phyloP scores from a whole-genome alignment of 2,329 filamentous ascomycete genomes.

The Lachnellula cervina region DNA sequence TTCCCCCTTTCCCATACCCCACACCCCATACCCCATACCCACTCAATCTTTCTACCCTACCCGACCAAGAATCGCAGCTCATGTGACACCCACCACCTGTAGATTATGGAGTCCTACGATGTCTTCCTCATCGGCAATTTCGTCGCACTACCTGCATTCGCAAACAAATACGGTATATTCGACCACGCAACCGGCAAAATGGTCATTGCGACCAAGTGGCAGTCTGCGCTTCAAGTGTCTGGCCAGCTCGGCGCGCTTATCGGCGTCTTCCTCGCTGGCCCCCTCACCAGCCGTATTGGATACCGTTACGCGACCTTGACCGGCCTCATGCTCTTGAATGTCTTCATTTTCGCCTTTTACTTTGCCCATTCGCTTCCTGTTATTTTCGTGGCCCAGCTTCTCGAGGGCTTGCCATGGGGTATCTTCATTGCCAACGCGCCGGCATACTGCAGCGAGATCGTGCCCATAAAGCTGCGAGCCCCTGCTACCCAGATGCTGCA shows the following conservation, averaged over 20 bases:
- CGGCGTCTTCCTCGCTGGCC: conserved; percentile 55
- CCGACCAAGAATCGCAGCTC: neutral
- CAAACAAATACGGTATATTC: conserved; percentile 41
- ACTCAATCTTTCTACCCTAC: neutral
- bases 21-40: neutral
- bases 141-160: conserved; percentile 47
- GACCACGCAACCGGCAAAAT: conserved; percentile 21
- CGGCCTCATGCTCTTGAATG: conserved; percentile 53
- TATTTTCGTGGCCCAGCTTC: conserved; percentile 49
- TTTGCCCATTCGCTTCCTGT: conserved; percentile 40
- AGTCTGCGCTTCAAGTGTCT: conserved; percentile 49
- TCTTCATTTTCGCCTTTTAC: conserved; percentile 36
- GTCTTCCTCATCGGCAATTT: conserved; percentile 59
- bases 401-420: conserved; percentile 61
- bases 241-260: conserved; percentile 56
- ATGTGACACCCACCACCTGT: conserved; percentile 5
- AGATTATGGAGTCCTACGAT: conserved; percentile 62
- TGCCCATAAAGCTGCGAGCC: conserved; percentile 52
- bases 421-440: conserved; percentile 63
- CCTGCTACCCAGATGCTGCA: conserved; percentile 58
- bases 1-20: no score
- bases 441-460: conserved; percentile 58
- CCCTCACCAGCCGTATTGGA: conserved; percentile 53
- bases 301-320: conserved; percentile 56
- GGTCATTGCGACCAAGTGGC: conserved; percentile 50